phyloP scores from a whole-genome alignment of 345 rosid species.

The Viola odorata region DNA sequence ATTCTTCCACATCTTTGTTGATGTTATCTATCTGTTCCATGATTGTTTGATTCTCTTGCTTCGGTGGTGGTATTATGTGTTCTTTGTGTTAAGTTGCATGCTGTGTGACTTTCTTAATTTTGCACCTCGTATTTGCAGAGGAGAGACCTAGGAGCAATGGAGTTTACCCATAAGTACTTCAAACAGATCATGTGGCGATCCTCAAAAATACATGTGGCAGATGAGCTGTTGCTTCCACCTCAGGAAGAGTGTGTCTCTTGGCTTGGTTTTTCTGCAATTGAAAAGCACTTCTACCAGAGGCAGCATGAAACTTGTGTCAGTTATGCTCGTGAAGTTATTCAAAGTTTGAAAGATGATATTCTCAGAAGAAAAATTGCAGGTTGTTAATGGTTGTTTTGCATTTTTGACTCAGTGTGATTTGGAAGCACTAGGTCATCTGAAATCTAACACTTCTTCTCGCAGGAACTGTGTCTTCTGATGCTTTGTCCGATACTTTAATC shows the following conservation, averaged over 20 bases:
- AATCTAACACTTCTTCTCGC: constrained; percentile 10
- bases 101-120: neutral
- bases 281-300: constrained; percentile 86
- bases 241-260: constrained; percentile 86
- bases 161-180: constrained; percentile 67
- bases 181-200: constrained; percentile 97
- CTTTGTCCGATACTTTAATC: constrained; percentile 43
- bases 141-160: constrained; percentile 63
- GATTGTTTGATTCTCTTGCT: neutral
- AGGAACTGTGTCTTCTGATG: constrained; percentile 46
- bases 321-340: constrained; percentile 83
- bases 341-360: constrained; percentile 71
- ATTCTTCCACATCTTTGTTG: too few species aligned
- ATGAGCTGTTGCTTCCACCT: constrained; percentile 85
- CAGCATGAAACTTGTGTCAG: constrained; percentile 94
- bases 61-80: neutral
- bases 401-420: constrained; percentile 23
- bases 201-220: constrained; percentile 78
- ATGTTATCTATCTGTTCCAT: neutral
- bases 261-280: constrained; percentile 88
- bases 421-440: constrained; percentile 2
- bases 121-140: constrained; percentile 42
- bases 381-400: constrained; percentile 17
- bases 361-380: constrained; percentile 64
- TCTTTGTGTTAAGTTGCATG: constrained; percentile 8